Conservation (phyloP, 495 filamentous ascomycete genomes). For the Hyaloscypha variabilis region DNA sequence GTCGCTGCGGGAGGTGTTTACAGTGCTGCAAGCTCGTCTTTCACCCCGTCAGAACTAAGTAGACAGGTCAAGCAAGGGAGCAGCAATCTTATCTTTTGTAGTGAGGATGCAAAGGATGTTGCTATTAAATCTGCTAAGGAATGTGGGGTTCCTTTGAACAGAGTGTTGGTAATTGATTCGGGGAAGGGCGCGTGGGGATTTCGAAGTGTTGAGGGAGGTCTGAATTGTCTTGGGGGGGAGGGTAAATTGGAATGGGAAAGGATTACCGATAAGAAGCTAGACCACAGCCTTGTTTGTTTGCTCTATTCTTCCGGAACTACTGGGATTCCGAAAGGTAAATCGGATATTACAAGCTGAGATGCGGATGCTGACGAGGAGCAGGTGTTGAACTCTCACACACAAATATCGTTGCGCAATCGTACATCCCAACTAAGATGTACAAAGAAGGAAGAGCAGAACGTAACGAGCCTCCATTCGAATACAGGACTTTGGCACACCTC, state of each 20-base stretch:
- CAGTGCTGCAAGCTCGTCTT: constrained; percentile 44
- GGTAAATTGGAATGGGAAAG: constrained; percentile 20
- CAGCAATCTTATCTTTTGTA: constrained; percentile 32
- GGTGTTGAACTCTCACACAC: constrained; percentile 77
- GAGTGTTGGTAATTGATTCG: constrained; percentile 78
- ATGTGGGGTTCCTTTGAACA: constrained; percentile 63
- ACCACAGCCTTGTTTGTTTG: constrained; percentile 63
- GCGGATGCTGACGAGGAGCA: background rate
- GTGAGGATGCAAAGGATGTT: constrained; percentile 41
- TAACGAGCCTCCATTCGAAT: constrained; percentile 28
- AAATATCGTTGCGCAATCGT: constrained; percentile 62
- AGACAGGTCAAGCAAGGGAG: constrained; percentile 40
- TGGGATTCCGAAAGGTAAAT: constrained; percentile 37
- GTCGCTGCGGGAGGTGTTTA: constrained; percentile 55
- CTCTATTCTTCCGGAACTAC: constrained; percentile 64
- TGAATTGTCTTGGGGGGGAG: background rate
- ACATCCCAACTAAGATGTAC: constrained; percentile 50
- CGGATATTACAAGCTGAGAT: background rate
- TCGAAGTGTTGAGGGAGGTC: constrained; percentile 38
- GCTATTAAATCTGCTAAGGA: constrained; percentile 67
- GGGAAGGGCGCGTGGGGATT: constrained; percentile 70
- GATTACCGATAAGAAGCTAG: constrained; percentile 43
- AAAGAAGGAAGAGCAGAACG: constrained; percentile 55
- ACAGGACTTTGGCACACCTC: constrained; percentile 52
- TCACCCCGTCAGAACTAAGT: constrained; percentile 45